These are phyloP conservation scores for Haplosporangium gracile DNA, from an alignment of 192 early-diverging fungal genomes.

Conservation along the genomic window DNA sequence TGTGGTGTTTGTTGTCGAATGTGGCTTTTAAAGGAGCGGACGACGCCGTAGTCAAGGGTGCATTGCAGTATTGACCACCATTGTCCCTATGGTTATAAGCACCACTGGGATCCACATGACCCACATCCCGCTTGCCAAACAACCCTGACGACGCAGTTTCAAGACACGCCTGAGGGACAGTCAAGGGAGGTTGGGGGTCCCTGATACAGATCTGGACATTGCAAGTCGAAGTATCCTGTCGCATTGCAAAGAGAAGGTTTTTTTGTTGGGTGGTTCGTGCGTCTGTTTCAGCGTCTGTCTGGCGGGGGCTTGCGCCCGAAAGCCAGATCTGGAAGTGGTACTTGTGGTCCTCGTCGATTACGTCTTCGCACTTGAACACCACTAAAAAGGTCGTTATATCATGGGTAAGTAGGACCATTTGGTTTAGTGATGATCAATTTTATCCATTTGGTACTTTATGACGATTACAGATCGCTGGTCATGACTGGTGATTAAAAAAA, in stretches of 20 bases:
- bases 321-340: constrained; percentile 49
- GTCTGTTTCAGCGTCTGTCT: constrained; percentile 18
- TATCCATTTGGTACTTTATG: too few relatives aligned
- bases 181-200: not conserved
- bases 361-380: constrained; percentile 21
- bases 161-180: not conserved
- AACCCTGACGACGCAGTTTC: not conserved
- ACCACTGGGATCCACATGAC: not conserved
- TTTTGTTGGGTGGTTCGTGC: constrained; percentile 8
- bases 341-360: constrained; percentile 12
- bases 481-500: too few relatives aligned
- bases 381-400: not conserved
- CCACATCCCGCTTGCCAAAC: not conserved
- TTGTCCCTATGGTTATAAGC: not conserved
- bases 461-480: too few relatives aligned
- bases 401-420: too few relatives aligned
- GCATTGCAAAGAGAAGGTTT: constrained; percentile 13
- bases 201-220: constrained; percentile 39
- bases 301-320: constrained; percentile 20
- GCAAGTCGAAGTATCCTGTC: constrained; percentile 16
- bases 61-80: not conserved
- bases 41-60: not conserved
- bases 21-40: not conserved
- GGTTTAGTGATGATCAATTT: too few relatives aligned
- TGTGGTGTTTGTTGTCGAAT: not conserved